phyloP scores from a whole-genome alignment of 306 rosid genomes.

The Lotus japonicus region DNA sequence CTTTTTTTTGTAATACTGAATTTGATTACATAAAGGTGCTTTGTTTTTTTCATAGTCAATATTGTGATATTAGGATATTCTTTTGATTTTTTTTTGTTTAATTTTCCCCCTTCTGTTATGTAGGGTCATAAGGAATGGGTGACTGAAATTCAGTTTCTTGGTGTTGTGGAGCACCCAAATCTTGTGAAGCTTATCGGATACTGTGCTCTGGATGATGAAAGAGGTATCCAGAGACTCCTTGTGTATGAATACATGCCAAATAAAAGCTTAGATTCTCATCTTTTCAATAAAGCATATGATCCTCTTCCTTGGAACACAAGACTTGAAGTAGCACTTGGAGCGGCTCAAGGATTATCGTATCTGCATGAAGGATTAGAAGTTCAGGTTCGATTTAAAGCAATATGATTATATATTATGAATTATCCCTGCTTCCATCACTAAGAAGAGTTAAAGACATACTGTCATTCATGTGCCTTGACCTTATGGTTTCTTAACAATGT shows the following conservation, averaged over 20 bases:
- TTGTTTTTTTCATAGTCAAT: background rate
- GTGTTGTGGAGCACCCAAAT: slow-evolving; percentile 81
- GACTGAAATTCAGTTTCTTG: slow-evolving; percentile 79
- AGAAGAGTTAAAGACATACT: background rate
- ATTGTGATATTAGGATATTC: background rate
- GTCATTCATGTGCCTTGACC: background rate
- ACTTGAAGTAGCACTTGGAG: slow-evolving; percentile 58
- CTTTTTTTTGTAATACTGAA: background rate
- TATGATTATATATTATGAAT: background rate
- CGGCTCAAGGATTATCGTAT: slow-evolving; percentile 71
- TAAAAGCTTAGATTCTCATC: slow-evolving; percentile 69
- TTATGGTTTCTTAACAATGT: background rate
- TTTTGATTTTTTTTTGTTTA: background rate
- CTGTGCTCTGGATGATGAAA: slow-evolving; percentile 69
- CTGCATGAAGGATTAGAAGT: slow-evolving; percentile 78
- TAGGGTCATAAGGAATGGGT: slow-evolving; percentile 89
- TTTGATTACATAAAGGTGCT: background rate
- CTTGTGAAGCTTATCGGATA: slow-evolving; percentile 80
- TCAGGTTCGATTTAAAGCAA: slow-evolving; percentile 45
- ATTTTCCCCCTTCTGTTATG: background rate
- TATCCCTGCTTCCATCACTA: background rate
- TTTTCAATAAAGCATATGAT: slow-evolving; percentile 48
- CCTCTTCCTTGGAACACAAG: slow-evolving; percentile 62
- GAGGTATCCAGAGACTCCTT: slow-evolving; percentile 82
- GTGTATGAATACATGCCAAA: slow-evolving; percentile 74